Evolutionary conservation across 768 basidiomycete genomes (phyloP), one percentile per base, ranked within the genome.

Genomic region (Hygrophorus pudorinus): DNA sequence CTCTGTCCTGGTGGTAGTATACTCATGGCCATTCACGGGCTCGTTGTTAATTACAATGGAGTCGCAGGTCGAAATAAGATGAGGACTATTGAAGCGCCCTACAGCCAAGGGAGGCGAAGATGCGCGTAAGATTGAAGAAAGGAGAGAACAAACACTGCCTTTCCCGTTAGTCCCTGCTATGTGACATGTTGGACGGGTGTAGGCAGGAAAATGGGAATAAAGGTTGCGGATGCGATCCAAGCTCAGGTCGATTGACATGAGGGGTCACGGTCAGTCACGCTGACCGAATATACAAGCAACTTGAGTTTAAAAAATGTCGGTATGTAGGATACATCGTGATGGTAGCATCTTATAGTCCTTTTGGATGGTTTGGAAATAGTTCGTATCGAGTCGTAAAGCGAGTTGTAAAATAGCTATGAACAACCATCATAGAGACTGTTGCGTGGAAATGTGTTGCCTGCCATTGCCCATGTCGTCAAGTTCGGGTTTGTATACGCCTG

Each of bases 121-220:
- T 4, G 70, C 61, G 4, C 59, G 56, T 6, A 97, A 65, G 53
- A 89, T 84, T 34, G 88, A 88, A 0, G 87, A 77, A 9, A 96
- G 60, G 29, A 91, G 67, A 4, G 83, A 81, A 1, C 90, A 81
- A 10, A 94, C 89, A 52, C 88, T 93, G 29, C 96, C 96, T 62
- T 98, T 99, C 7, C 94, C 94, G 62, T 99, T 98, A 0, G 96
- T 99, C 0, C 96, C 96, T 6, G 91, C 81, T 46, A 98, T 73
- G 56, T 99, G 96, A 29, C 87, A 69, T 0, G 91, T 89, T 0
- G 91, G 94, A 2, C 87, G 73, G 0, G 70, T 76, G 55, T 85
- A 83, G 0, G 68, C 62, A 0, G 76, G 78, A 4, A 94, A 63
- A 52, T 70, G 54, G 2, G 58, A 46, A 28, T 82, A 70, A 0